A percentile compares a stretch with the other conserved stretches of the same genome.
Evolutionary conservation across 2,329 filamentous ascomycete species (phyloP).

Genomic region (Penicillium sp.): DNA sequence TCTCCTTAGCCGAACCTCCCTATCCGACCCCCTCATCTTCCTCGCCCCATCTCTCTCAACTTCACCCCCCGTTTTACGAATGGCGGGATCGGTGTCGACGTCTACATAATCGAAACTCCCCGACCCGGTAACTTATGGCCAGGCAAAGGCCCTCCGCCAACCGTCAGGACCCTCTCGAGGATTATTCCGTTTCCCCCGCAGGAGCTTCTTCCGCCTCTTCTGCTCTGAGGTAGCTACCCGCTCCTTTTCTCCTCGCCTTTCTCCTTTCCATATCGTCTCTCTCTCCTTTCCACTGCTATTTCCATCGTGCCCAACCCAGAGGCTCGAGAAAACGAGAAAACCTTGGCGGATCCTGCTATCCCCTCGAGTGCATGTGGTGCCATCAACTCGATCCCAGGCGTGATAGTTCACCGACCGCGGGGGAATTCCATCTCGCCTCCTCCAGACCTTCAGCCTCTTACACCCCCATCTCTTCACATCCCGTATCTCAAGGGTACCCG

Average conservation of each 20-base stretch:
- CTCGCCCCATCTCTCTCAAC: slow-evolving; percentile 15
- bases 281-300: not conserved
- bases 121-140: slow-evolving; percentile 51
- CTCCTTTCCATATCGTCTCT: not conserved
- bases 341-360: not conserved
- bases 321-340: not conserved
- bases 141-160: slow-evolving; percentile 50
- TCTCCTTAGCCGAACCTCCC: slow-evolving; percentile 2
- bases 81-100: slow-evolving; percentile 46
- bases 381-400: not conserved
- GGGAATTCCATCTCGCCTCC: not conserved
- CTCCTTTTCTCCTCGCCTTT: slow-evolving; percentile 24
- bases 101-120: slow-evolving; percentile 36
- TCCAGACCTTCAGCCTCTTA: not conserved
- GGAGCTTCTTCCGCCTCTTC: slow-evolving; percentile 35
- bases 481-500: slow-evolving; percentile 7
- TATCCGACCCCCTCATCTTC: slow-evolving; percentile 13
- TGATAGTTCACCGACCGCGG: slow-evolving; percentile 3
- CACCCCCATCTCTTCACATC: not conserved
- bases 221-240: slow-evolving; percentile 44
- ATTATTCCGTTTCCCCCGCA: slow-evolving; percentile 42
- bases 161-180: slow-evolving; percentile 49
- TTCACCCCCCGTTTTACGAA: slow-evolving; percentile 38
- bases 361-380: not conserved
- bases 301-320: not conserved